Percentiles rank a stretch among this genome's conserved stretches.
phyloP scores from a whole-genome alignment of 2,329 filamentous ascomycete species.

The Alternaria angustiovoidea region DNA sequence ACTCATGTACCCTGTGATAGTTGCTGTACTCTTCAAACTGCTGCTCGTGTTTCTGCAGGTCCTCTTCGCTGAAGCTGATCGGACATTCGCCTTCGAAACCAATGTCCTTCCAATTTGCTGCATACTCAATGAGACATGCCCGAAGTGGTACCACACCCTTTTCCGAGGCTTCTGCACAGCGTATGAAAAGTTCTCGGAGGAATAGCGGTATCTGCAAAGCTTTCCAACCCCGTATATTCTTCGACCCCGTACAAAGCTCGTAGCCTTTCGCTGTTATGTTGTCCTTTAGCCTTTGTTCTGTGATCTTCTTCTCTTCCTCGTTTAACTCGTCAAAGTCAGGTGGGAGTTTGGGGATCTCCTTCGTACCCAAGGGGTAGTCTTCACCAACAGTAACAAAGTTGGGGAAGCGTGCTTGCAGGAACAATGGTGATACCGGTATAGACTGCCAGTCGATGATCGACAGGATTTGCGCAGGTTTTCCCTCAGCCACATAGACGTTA shows the following conservation, averaged over 20 bases:
- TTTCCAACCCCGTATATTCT: conserved; percentile 13
- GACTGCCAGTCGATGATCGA: conserved; percentile 40
- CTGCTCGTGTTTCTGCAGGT: conserved; percentile 37
- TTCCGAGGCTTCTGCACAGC: conserved; percentile 34
- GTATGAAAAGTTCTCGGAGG: conserved; percentile 45
- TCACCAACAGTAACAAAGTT: conserved; percentile 25
- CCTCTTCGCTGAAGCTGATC: conserved; percentile 37
- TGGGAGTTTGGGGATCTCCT: conserved; percentile 15
- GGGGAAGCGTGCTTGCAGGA: conserved; percentile 28
- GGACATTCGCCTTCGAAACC: conserved; percentile 36
- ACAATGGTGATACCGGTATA: conserved; percentile 28
- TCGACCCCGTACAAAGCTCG: too few species aligned
- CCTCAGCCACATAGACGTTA: conserved; percentile 43
- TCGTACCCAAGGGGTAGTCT: conserved; percentile 19
- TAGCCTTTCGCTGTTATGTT: too few species aligned
- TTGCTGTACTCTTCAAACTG: conserved; percentile 44
- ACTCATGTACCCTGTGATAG: conserved; percentile 35
- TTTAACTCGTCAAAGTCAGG: conserved; percentile 21
- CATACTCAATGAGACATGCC: conserved; percentile 45
- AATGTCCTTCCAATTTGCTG: conserved; percentile 35
- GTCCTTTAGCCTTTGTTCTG: conserved; percentile 12
- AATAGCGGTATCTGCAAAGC: conserved; percentile 40
- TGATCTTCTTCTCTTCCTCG: conserved; percentile 8
- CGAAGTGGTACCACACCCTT: conserved; percentile 47
- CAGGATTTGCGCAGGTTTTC: conserved; percentile 26